Conservation (phyloP, 192 early-diverging fungal species). For the Pilobolus umbonatus region DNA sequence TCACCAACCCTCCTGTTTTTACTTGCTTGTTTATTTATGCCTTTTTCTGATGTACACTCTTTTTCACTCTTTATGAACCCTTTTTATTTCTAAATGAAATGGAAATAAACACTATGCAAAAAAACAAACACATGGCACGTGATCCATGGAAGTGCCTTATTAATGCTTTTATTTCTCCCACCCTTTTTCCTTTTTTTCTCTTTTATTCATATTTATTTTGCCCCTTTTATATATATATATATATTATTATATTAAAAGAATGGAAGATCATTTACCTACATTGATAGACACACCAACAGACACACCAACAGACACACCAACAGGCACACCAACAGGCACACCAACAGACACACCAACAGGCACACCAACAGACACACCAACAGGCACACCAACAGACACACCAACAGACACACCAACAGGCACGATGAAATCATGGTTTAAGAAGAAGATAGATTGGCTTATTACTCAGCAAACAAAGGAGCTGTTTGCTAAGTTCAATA, state of each 20-base stretch:
- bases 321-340: too few relatives aligned
- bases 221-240: conserved; percentile 5
- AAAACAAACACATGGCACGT: too few relatives aligned
- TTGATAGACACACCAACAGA: too few relatives aligned
- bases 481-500: conserved; percentile 30
- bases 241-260: not conserved
- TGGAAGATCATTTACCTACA: not conserved
- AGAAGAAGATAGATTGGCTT: not conserved
- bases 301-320: too few relatives aligned
- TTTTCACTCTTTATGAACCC: not conserved
- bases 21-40: not conserved
- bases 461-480: not conserved
- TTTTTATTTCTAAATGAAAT: too few relatives aligned
- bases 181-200: not conserved
- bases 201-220: not conserved
- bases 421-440: not conserved
- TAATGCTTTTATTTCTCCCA: not conserved
- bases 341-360: too few relatives aligned
- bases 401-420: not conserved
- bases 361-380: too few relatives aligned
- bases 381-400: not conserved
- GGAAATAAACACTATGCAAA: too few relatives aligned
- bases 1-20: too few relatives aligned
- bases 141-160: too few relatives aligned
- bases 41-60: not conserved